A percentile compares a stretch with the other conserved stretches of the same genome.
Evolutionary conservation across 306 rosid genomes (phyloP).

Genomic region (Vigna radiata): DNA sequence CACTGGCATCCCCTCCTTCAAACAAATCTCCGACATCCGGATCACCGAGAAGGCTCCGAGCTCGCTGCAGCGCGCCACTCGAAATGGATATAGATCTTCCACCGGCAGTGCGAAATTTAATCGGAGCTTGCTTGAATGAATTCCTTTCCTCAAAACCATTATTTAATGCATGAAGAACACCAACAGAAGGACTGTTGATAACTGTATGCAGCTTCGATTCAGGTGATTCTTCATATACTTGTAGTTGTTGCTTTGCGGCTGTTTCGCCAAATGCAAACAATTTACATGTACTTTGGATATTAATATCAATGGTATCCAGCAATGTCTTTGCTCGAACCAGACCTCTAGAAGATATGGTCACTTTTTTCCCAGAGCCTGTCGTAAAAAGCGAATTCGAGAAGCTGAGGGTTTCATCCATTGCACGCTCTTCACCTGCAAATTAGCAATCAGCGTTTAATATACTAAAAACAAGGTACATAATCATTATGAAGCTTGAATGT

Average conservation of each 20-base stretch:
- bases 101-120: conserved; percentile 85
- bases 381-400: conserved; percentile 74
- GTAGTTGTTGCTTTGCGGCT: conserved; percentile 14
- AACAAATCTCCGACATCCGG: conserved; percentile 78
- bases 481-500: too few species aligned
- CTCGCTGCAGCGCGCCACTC: conserved; percentile 76
- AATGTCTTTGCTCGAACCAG: conserved; percentile 73
- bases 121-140: conserved; percentile 52
- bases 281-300: conserved; percentile 40
- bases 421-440: conserved; percentile 58
- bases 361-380: conserved; percentile 81
- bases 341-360: conserved; percentile 70
- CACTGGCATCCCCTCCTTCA: conserved; percentile 53
- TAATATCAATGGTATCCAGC: conserved; percentile 50
- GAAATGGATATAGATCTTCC: conserved; percentile 89
- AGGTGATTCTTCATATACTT: neutral
- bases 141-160: conserved; percentile 45
- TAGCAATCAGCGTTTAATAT: neutral
- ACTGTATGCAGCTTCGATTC: conserved; percentile 33
- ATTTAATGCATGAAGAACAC: conserved; percentile 33
- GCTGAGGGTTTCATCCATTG: conserved; percentile 41
- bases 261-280: conserved; percentile 23
- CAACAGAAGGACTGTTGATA: conserved; percentile 40
- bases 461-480: neutral
- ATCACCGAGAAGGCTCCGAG: conserved; percentile 87